phyloP scores from a whole-genome alignment of 2,329 filamentous ascomycete genomes.

The Helminthosporium solani region DNA sequence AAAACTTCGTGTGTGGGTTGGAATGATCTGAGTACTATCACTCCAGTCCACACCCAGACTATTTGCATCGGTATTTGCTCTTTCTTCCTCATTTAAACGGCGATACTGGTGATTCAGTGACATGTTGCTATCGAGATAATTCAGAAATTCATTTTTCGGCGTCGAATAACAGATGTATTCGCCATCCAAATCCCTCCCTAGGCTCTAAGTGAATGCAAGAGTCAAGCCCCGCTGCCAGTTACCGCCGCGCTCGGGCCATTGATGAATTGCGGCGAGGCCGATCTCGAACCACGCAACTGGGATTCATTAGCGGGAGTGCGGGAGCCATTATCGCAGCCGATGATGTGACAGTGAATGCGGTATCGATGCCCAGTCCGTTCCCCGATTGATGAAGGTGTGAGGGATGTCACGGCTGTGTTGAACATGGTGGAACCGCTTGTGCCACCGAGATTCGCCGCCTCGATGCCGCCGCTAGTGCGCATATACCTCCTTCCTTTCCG shows the following conservation, averaged over 20 bases:
- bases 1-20: slow-evolving; percentile 28
- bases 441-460: background rate
- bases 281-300: slow-evolving; percentile 10
- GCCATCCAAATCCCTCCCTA: no score
- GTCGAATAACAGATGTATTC: background rate
- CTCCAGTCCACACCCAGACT: slow-evolving; percentile 23
- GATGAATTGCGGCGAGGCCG: slow-evolving; percentile 22
- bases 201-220: no score
- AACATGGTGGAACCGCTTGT: background rate
- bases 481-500: slow-evolving; percentile 7
- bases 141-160: background rate
- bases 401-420: background rate
- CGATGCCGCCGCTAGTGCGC: slow-evolving; percentile 9
- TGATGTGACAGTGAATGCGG: slow-evolving; percentile 19
- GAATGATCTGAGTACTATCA: slow-evolving; percentile 27
- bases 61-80: slow-evolving; percentile 26
- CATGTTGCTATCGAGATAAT: slow-evolving; percentile 14
- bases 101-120: slow-evolving; percentile 27
- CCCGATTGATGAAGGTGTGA: slow-evolving; percentile 14
- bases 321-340: slow-evolving; percentile 27
- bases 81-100: slow-evolving; percentile 27
- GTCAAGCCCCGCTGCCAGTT: no score
- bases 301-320: slow-evolving; percentile 3
- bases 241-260: slow-evolving; percentile 25
- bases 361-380: slow-evolving; percentile 24